Base-by-base conservation (phyloP, 1,284 basidiomycete species). In the Ceratobasidium sp. region DNA sequence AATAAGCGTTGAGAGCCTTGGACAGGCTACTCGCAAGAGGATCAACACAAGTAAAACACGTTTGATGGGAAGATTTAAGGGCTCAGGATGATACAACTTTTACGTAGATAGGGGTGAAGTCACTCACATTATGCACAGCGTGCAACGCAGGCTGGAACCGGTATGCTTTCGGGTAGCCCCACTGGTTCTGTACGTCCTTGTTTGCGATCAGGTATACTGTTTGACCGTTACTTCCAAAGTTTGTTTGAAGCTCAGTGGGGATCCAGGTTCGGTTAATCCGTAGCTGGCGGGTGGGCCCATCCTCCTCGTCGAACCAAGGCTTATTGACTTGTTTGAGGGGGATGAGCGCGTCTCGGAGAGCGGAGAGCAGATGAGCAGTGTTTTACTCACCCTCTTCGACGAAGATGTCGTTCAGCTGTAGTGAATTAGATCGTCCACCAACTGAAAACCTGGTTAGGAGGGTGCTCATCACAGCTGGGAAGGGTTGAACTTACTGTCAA, bases 161-260 rank as follows among this genome's bases (percentile, higher is more conserved):
- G 80, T 91, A 91, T 18, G 90, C 91, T 40, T 90, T 84, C 10
- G 88, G 86, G 33, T 87, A 87, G 0, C 88, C 90, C 91, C 91
- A 92, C 40, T 83, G 82, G 80, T 92, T 93, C 77, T 80, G 86
- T 76, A 87, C 85, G 4, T 90, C 89, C 81, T 88, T 86, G 84
- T 93, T 93, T 60, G 91, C 89, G 53, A 93, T 85, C 9, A 91
- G 84, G 79, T 90, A 91, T 10, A 58, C 81, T 87, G 81, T 92
- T 92, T 23, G 78, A 46, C 0, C 89, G 88, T 84, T 89, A 90
- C 81, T 89, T 88, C 78, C 91, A 83, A 23, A 87, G 81, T 7
- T 89, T 87, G 26, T 75, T n/a, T 92, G 87, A 80, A 90, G 85
- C 83, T 93, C 92, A 80, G 86, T 90, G 7, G 86, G 84, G 80